Evolutionary conservation across 345 rosid species (phyloP), one percentile per base, ranked within the genome.

Genomic region (Gossypium mustelinum): DNA sequence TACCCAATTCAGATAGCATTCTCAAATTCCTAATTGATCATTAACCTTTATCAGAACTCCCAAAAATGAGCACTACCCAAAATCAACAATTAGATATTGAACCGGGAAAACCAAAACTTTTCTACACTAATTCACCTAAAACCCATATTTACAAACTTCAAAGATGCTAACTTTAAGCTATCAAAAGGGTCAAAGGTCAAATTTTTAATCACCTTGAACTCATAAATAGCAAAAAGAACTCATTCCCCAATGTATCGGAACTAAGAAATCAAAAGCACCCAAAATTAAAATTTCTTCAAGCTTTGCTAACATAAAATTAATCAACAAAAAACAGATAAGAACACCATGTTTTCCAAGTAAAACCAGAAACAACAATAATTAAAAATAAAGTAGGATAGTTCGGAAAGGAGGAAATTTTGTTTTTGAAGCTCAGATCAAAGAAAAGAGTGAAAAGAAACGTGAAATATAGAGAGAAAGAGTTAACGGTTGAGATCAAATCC

Each of bases 1-100:
- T 79, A 27, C 82, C 85, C 74, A 85, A 77, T 84, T 87, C 93
- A 79, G 90, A 86, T 80, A 90, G 78, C 84, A 87, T 87, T 51
- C 79, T 83, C 79, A 76, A 77, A 78, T 57, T 79, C 73, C 69
- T 68, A 81, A 70, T 71, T 75, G 57, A 54, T 17, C 57, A 17
- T 54, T 54, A 54, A 17, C 51, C 51, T 47, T 47, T 47, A 11
- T 47, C 57, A 17, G n/a, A 54, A 54, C 57, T 54, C 57, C 57
- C 57, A 54, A 73, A 66, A 76, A 29, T 57, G 43, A 79, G 48
- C 61, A 63, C 59, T 64, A 80, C 74, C 79, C 79, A 77, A 74
- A 27, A n/a, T 69, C 76, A 29, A 75, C 27, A 75, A 76, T 76
- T 76, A 65, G 60, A 72, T 68, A 29, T 68, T 64, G 65, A 80